Conservation (phyloP, 148 eudicot genomes). For the Spergularia bocconei region DNA sequence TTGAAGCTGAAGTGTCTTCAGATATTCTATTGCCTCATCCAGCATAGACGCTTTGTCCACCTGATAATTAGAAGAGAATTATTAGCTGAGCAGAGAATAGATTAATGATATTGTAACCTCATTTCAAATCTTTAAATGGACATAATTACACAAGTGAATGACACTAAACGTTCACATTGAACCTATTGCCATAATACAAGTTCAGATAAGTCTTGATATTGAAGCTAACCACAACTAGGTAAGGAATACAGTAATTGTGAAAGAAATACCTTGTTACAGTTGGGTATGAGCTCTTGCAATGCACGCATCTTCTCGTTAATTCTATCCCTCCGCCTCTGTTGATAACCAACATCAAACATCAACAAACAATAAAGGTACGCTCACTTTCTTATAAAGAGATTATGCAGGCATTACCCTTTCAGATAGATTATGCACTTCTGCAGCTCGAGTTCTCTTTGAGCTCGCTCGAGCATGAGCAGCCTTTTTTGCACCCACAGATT, state of each 20-base stretch:
- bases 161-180: background rate
- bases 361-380: constrained; percentile 16
- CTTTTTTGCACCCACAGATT: constrained; percentile 65
- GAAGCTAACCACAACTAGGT: background rate
- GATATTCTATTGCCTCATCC: constrained; percentile 92
- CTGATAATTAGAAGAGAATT: constrained; percentile 27
- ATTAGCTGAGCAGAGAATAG: constrained; percentile 13
- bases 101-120: background rate
- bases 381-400: constrained; percentile 67
- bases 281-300: constrained; percentile 95
- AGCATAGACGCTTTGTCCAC: constrained; percentile 98
- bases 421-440: constrained; percentile 96
- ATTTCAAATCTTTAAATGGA: background rate
- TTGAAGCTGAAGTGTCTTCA: constrained; percentile 92
- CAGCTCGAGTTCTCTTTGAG: constrained; percentile 95
- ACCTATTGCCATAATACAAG: background rate
- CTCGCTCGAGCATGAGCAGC: constrained; percentile 50
- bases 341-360: constrained; percentile 15
- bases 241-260: background rate
- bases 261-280: constrained; percentile 82
- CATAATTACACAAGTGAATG: background rate
- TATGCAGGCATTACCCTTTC: constrained; percentile 48
- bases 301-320: constrained; percentile 99
- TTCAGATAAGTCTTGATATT: background rate
- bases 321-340: constrained; percentile 94